Percentiles rank a stretch among this genome's conserved stretches.
Conservation (phyloP, 139 green algal genomes). For the Picochlorum costavermella region DNA sequence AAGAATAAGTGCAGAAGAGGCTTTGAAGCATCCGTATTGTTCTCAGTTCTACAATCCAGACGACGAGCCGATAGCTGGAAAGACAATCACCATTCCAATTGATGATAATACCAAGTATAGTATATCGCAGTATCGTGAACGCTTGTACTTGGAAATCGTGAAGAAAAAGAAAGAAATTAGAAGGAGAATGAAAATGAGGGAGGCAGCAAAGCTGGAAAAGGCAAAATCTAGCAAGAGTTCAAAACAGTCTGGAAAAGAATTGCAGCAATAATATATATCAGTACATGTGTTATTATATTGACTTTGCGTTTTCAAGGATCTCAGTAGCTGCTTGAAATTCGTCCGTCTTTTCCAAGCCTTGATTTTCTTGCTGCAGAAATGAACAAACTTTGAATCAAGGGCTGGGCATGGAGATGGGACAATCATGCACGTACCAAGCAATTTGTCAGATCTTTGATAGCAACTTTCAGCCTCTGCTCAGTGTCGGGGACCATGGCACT, state of each 20-base stretch:
- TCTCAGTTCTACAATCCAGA: slow-evolving; percentile 84
- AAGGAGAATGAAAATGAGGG: slow-evolving; percentile 41
- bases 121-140: slow-evolving; percentile 66
- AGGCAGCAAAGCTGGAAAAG: slow-evolving; percentile 23
- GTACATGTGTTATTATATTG: too few species aligned
- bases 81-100: slow-evolving; percentile 81
- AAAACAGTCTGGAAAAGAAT: not conserved
- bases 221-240: not conserved
- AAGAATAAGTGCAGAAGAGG: slow-evolving; percentile 75
- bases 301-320: too few species aligned
- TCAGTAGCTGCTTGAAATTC: not conserved
- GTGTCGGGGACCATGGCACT: slow-evolving; percentile 83
- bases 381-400: too few species aligned
- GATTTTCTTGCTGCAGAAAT: too few species aligned
- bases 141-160: slow-evolving; percentile 83
- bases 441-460: slow-evolving; percentile 52
- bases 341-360: not conserved
- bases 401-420: not conserved
- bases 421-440: slow-evolving; percentile 46
- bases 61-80: slow-evolving; percentile 66
- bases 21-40: slow-evolving; percentile 90
- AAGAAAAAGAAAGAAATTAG: slow-evolving; percentile 75
- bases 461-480: slow-evolving; percentile 57
- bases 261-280: too few species aligned
- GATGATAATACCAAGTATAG: slow-evolving; percentile 83